Conservation (phyloP, 129 eudicot genomes). For the Tagetes patula region DNA sequence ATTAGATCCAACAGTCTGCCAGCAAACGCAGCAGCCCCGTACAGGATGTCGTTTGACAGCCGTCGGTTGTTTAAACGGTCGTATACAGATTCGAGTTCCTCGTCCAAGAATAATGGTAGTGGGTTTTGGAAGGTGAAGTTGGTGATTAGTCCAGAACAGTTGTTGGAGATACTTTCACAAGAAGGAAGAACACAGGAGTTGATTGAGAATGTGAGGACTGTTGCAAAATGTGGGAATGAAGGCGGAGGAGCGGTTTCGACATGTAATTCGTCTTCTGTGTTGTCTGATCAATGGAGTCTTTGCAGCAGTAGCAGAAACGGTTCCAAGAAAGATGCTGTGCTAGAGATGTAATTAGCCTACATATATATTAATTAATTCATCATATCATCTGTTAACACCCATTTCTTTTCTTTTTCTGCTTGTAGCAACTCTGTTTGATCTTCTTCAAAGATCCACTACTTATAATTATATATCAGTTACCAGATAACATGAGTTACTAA, state of each 20-base stretch:
- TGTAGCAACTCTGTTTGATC: neutral
- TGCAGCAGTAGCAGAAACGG: constrained; percentile 44
- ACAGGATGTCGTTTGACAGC: constrained; percentile 79
- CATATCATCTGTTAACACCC: neutral
- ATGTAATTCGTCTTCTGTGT: constrained; percentile 33
- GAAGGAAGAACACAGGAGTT: constrained; percentile 41
- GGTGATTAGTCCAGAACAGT: constrained; percentile 40
- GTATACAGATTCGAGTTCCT: constrained; percentile 12
- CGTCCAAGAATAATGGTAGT: constrained; percentile 1
- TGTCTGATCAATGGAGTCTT: constrained; percentile 49
- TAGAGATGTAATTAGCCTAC: constrained; percentile 33
- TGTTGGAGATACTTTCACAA: constrained; percentile 41
- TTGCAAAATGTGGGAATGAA: constrained; percentile 33
- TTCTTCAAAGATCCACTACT: neutral
- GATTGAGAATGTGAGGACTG: constrained; percentile 47
- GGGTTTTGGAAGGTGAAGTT: constrained; percentile 49
- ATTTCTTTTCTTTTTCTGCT: neutral
- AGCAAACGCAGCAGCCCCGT: constrained; percentile 33
- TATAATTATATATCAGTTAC: constrained; percentile 1
- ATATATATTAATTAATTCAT: neutral
- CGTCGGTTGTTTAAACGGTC: constrained; percentile 43
- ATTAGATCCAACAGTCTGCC: constrained; percentile 70
- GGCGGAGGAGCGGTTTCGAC: constrained; percentile 19
- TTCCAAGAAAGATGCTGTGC: constrained; percentile 39
- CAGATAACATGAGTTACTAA: neutral